Conservation (phyloP, 768 basidiomycete genomes). For the Hebeloma cylindrosporum region DNA sequence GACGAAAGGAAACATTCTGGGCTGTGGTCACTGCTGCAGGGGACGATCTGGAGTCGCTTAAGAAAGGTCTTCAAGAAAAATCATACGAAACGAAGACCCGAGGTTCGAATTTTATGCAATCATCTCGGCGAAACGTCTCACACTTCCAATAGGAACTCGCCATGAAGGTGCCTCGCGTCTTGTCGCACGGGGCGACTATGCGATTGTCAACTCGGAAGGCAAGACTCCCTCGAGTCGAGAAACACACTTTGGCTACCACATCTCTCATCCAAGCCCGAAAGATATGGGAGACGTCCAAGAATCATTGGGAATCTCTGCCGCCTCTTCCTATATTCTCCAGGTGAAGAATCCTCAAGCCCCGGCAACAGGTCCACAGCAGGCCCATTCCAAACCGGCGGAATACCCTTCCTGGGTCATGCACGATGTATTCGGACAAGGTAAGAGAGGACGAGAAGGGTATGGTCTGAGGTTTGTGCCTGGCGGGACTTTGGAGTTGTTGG, state of each 20-base stretch:
- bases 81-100: slow-evolving; percentile 63
- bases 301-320: slow-evolving; percentile 51
- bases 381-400: slow-evolving; percentile 35
- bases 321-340: slow-evolving; percentile 57
- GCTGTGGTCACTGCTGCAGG: slow-evolving; percentile 50
- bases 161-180: slow-evolving; percentile 53
- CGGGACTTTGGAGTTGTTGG: slow-evolving; percentile 49
- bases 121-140: neutral
- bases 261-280: slow-evolving; percentile 50
- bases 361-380: slow-evolving; percentile 32
- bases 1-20: slow-evolving; percentile 54
- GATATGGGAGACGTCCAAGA: slow-evolving; percentile 54
- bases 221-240: slow-evolving; percentile 43
- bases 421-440: slow-evolving; percentile 43
- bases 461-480: slow-evolving; percentile 54
- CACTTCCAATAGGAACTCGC: slow-evolving; percentile 40
- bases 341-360: slow-evolving; percentile 61
- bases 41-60: slow-evolving; percentile 47
- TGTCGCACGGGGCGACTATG: slow-evolving; percentile 59
- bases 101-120: slow-evolving; percentile 31
- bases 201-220: slow-evolving; percentile 51
- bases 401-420: slow-evolving; percentile 49
- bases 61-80: slow-evolving; percentile 48
- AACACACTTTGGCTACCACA: slow-evolving; percentile 59
- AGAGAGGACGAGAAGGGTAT: slow-evolving; percentile 42